Evolutionary conservation across 805 yeast species (phyloP).

Genomic region (Metschnikowia lunata): DNA sequence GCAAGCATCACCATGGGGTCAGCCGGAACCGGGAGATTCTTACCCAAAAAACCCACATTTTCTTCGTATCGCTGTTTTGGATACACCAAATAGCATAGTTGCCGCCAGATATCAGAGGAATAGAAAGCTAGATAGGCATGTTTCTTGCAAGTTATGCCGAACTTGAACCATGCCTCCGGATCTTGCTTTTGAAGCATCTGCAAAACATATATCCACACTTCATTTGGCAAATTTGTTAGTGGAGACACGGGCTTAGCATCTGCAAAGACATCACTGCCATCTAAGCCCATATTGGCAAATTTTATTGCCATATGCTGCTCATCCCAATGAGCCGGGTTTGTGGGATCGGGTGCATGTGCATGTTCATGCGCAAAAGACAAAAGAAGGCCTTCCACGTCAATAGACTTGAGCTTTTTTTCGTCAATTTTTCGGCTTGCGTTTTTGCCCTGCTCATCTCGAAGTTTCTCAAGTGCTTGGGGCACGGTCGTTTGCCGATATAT

Average conservation of each 20-base stretch:
- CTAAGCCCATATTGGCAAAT: constrained; percentile 23
- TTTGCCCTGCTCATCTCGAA: constrained; percentile 24
- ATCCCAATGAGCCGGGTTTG: constrained; percentile 16
- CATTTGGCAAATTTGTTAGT: constrained; percentile 45
- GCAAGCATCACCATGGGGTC: constrained; percentile 28
- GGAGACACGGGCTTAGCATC: constrained; percentile 33
- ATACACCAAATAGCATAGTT: constrained; percentile 47
- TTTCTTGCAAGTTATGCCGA: constrained; percentile 56
- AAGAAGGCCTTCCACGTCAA: constrained; percentile 40
- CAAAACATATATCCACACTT: constrained; percentile 50
- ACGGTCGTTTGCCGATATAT: constrained; percentile 56
- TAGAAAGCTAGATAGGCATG: constrained; percentile 56
- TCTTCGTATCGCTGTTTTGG: constrained; percentile 51
- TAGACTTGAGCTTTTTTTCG: constrained; percentile 32
- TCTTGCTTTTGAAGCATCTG: constrained; percentile 42
- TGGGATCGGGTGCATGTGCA: constrained; percentile 26
- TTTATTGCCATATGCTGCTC: constrained; percentile 22
- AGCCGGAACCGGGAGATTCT: constrained; percentile 28
- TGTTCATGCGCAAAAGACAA: constrained; percentile 29
- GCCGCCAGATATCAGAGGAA: constrained; percentile 46
- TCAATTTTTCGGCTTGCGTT: constrained; percentile 31
- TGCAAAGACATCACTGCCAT: constrained; percentile 8
- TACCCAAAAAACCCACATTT: constrained; percentile 37
- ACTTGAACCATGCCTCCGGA: constrained; percentile 62
- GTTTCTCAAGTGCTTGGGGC: constrained; percentile 30